phyloP scores from a whole-genome alignment of 2,329 filamentous ascomycete genomes.

The Emydomyces testavorans region DNA sequence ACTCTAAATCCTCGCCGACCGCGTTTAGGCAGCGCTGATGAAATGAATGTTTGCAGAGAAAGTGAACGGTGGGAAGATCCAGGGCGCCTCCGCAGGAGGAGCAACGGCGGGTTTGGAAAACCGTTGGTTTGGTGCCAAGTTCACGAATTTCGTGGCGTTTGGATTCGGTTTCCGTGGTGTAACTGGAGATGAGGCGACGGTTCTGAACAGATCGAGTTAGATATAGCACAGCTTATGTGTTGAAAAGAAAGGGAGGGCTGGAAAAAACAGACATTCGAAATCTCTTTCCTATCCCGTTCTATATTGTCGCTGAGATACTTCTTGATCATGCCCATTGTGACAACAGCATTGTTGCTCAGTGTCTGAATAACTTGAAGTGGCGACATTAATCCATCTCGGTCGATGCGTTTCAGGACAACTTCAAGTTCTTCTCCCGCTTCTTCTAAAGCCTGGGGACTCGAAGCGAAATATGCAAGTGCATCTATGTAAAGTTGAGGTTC shows the following conservation, averaged over 20 bases:
- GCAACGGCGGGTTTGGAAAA: conserved; percentile 85
- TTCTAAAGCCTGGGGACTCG: conserved; percentile 64
- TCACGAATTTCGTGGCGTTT: conserved; percentile 70
- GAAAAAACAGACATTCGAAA: conserved; percentile 43
- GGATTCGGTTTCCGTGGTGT: conserved; percentile 68
- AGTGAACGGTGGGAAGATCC: conserved; percentile 85
- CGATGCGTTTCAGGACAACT: conserved; percentile 69
- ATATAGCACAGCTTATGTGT: neutral
- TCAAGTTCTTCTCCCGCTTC: conserved; percentile 83
- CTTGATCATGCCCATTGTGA: conserved; percentile 96
- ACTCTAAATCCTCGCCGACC: conserved; percentile 58
- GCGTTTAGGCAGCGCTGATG: conserved; percentile 78
- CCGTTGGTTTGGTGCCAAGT: conserved; percentile 64
- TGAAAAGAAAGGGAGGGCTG: neutral
- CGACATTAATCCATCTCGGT: conserved; percentile 83
- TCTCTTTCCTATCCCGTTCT: conserved; percentile 75
- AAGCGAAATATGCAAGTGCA: conserved; percentile 86
- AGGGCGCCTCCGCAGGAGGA: conserved; percentile 65
- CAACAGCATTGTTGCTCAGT: conserved; percentile 64
- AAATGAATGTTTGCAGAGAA: conserved; percentile 93
- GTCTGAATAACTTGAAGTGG: conserved; percentile 94
- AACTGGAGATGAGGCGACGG: conserved; percentile 67
- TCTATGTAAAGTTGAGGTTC: conserved; percentile 89
- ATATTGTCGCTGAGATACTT: conserved; percentile 83
- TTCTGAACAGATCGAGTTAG: conserved; percentile 41